Evolutionary conservation across 495 filamentous ascomycete species (phyloP), one percentile per base, ranked within the genome.

Genomic region (Annulohypoxylon stygium): DNA sequence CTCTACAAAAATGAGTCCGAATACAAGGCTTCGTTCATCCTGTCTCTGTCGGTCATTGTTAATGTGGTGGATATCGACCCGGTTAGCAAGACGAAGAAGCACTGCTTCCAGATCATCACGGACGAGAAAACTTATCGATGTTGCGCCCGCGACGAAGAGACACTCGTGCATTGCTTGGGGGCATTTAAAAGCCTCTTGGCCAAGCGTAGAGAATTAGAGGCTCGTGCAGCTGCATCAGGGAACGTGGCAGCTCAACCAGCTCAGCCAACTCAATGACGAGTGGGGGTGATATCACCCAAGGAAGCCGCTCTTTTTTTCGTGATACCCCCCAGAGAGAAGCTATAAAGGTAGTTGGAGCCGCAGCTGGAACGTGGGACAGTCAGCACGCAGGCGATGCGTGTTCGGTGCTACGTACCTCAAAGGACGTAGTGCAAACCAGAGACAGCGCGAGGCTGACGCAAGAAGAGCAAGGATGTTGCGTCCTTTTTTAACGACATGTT

Each of bases 1-100:
- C 89, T 98, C 20, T 98, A 99, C 83, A 98, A 98, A 81, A 91
- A 95, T 75, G 94, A 97, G 34, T 80, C 89, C 80, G 96, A 99
- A 83, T 98, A 98, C 79, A 91, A 92, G 16, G 93, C 95, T 2
- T 82, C 91, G 66, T 91, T 94, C 61, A 91, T 99, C 74, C 84
- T 98, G 51, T 90, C 91, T 2, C 87, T 98, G 75, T 85, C 89
- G 5, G 90, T 87, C 45, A 90, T 99, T 66, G 92, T 98, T 76
- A 92, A 97, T 75, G 96, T 93, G 23, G 94, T 97, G 33, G 96
- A 99, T 64, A 92, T 97, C 59, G 93, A 98, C 69, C 91, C 95
- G 0, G 80, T 96, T 72, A 96, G 92, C 51, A 90, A 88, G 69
- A 96, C 90, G 41, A 97, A 97, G 83, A 87, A 81, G 47, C 89